These are phyloP conservation scores for Moricandia arvensis DNA, from an alignment of 345 rosid genomes.

Conservation along the genomic window DNA sequence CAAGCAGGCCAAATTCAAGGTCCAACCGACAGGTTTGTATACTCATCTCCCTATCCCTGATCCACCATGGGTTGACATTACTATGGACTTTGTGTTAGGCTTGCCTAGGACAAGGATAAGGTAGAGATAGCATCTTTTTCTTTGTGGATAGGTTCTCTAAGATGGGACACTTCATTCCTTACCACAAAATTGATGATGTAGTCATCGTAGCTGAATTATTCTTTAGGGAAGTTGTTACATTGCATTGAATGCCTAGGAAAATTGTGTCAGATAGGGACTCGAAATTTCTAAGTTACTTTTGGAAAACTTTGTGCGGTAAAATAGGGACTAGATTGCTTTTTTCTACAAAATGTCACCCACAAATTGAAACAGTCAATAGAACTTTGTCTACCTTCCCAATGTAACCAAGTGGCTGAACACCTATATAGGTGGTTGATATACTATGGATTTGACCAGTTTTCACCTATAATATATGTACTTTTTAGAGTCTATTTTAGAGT, in stretches of 20 bases:
- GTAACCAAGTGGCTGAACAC: too few relatives aligned
- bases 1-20: too few relatives aligned
- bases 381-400: too few relatives aligned
- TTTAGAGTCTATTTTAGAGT: too few relatives aligned
- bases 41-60: not conserved
- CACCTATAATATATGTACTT: too few relatives aligned
- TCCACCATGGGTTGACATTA: not conserved
- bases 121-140: not conserved
- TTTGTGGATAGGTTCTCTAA: not conserved
- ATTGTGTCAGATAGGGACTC: too few relatives aligned
- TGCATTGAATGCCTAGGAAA: not conserved
- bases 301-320: too few relatives aligned
- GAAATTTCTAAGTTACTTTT: not conserved
- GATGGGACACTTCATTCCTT: not conserved
- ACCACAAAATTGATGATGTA: not conserved
- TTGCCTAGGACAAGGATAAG: not conserved
- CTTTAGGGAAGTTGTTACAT: not conserved
- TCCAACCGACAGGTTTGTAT: too few relatives aligned
- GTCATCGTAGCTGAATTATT: not conserved
- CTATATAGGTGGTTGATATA: too few relatives aligned
- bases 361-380: not conserved
- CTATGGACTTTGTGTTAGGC: not conserved
- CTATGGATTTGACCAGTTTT: too few relatives aligned
- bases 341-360: not conserved
- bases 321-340: too few relatives aligned